phyloP scores from a whole-genome alignment of 139 green algal species.

The Closterium sp. region DNA sequence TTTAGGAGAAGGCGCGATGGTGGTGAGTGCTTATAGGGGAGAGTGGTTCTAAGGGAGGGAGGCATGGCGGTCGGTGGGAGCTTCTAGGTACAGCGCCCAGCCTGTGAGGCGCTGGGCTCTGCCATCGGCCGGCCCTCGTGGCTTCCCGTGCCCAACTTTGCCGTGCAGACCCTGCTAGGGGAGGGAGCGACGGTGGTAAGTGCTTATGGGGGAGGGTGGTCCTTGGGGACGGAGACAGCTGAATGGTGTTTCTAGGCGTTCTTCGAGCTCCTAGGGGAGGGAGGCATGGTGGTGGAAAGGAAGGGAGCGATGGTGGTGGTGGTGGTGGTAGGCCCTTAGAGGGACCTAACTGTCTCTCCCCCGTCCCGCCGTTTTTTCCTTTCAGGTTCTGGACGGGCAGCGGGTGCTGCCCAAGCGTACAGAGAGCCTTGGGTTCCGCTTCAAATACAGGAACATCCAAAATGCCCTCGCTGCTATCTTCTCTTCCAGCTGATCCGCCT shows the following conservation, averaged over 20 bases:
- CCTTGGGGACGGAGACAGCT: constrained; percentile 84
- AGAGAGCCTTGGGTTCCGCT: constrained; percentile 79
- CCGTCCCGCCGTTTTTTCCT: too few relatives aligned
- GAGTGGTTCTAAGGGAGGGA: constrained; percentile 80
- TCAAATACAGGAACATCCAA: constrained; percentile 74
- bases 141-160: constrained; percentile 75
- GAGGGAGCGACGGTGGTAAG: constrained; percentile 68
- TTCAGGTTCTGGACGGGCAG: constrained; percentile 90
- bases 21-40: constrained; percentile 16
- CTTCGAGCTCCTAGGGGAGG: too few relatives aligned
- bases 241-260: too few relatives aligned
- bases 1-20: constrained; percentile 79
- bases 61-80: constrained; percentile 23
- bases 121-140: constrained; percentile 58
- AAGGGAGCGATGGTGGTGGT: too few relatives aligned
- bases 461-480: constrained; percentile 57
- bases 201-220: constrained; percentile 54
- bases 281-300: too few relatives aligned
- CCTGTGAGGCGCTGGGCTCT: constrained; percentile 61
- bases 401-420: constrained; percentile 75
- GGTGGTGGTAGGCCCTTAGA: too few relatives aligned
- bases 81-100: too few relatives aligned
- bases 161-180: constrained; percentile 76
- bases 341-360: too few relatives aligned
- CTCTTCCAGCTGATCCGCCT: not conserved